Percentiles rank a stretch among this genome's conserved stretches.
phyloP scores from a whole-genome alignment of 352 stramenopile species.

The Vaucheria bursata region DNA sequence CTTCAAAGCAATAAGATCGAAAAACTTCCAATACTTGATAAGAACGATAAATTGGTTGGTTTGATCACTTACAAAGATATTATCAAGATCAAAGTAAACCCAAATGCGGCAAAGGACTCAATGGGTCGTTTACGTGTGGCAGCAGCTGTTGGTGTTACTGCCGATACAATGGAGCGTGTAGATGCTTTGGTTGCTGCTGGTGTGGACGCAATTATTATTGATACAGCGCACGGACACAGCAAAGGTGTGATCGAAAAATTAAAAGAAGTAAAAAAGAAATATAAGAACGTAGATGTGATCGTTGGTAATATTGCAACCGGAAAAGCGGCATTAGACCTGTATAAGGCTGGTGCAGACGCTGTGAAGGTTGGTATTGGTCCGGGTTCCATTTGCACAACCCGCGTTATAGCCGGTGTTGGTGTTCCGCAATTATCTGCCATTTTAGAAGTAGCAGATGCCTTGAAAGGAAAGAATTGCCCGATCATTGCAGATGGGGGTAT shows the following conservation, averaged over 20 bases:
- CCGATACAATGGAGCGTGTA: background rate
- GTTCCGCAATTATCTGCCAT: conserved; percentile 92
- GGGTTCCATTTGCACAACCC: conserved; percentile 96
- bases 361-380: conserved; percentile 81
- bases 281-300: background rate
- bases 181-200: background rate
- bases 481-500: conserved; percentile 96
- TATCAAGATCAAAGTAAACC: background rate
- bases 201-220: background rate
- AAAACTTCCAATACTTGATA: background rate
- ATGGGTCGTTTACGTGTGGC: background rate
- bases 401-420: conserved; percentile 94
- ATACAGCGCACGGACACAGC: background rate
- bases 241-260: background rate
- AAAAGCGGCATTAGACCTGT: background rate
- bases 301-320: background rate
- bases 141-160: background rate
- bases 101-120: background rate
- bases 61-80: background rate
- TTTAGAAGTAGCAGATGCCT: background rate
- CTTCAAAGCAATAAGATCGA: background rate
- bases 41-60: background rate
- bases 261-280: background rate
- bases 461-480: conserved; percentile 63
- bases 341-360: background rate